These are phyloP conservation scores for Filosporella fistucella DNA, from an alignment of 495 filamentous ascomycete genomes.

Conservation along the genomic window DNA sequence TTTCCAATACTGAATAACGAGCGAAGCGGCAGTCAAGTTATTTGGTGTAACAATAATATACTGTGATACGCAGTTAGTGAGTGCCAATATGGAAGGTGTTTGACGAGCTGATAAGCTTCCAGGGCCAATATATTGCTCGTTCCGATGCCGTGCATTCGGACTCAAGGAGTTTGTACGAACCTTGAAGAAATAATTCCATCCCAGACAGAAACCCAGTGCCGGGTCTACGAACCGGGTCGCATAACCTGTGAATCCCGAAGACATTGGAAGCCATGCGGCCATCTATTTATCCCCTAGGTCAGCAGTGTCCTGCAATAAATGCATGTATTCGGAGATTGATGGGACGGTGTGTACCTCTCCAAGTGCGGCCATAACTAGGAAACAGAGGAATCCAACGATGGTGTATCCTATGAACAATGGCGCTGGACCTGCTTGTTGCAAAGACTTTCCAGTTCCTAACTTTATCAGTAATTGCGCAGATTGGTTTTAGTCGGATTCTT, in stretches of 20 bases:
- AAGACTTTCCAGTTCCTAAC: conserved; percentile 40
- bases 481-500: too few relatives aligned
- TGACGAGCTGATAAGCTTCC: too few relatives aligned
- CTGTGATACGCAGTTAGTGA: conserved; percentile 16
- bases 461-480: too few relatives aligned
- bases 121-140: too few relatives aligned
- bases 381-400: conserved; percentile 62
- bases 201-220: conserved; percentile 20
- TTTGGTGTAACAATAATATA: conserved; percentile 24
- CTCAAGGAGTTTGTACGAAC: conserved; percentile 5
- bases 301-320: neutral
- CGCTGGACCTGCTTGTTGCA: conserved; percentile 63
- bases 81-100: neutral
- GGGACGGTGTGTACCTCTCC: conserved; percentile 42
- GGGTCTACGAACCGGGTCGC: conserved; percentile 24
- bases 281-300: conserved; percentile 33
- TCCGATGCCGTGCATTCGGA: neutral
- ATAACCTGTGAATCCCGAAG: conserved; percentile 30
- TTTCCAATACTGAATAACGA: conserved; percentile 78
- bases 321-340: conserved; percentile 64
- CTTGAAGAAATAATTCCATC: conserved; percentile 26
- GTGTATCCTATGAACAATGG: conserved; percentile 65
- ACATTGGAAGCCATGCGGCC: conserved; percentile 68
- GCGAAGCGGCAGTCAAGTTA: conserved; percentile 50
- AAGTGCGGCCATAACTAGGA: conserved; percentile 50